Base-by-base conservation (phyloP, 805 yeast species). In the Cyberlindnera xishuangbannaensis region DNA sequence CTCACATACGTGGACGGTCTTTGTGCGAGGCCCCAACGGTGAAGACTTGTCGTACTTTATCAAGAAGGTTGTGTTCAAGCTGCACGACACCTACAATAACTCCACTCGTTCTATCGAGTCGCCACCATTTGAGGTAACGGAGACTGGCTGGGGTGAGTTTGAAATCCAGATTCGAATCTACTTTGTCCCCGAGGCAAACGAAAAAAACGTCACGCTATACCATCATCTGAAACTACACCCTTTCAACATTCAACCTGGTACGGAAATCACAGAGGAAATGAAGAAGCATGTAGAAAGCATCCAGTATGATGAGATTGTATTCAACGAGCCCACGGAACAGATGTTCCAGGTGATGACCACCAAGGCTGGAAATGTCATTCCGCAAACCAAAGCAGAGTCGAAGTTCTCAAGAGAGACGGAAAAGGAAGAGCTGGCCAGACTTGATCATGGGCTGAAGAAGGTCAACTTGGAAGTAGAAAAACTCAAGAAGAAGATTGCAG, bases 91-190 rank as follows among this genome's bases (percentile, higher is more conserved):
- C 1, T 92, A 90, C 50, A 81, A 79, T 15, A 84, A 79, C 47
- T 75, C 96, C 2, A 76, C 86, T n/a, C 65, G 99, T 35, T 71
- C 92, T 2, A 69, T 90, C 12, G 97, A 92, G 42, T 55, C 66
- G 19, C 97, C 97, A 2, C 98, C 98, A 0, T 92, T 82, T 50
- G 95, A 87, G 56, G 86, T 92, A 18, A 83, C 95, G 2, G 99
- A 92, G 53, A 84, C 97, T 0, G 99, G 99, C 0, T 92, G 99
- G 99, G 99, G 99, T 45, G 99, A 92, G 58, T 92, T 92, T 59
- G 99, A 92, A 52, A 82, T 92, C 41, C 75, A 83, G 23, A 78
- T 92, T 35, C 84, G 88, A 53, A 74, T 92, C 13, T 88, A 79
- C 56, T 92, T 92, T 57, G 79, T 78, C 24, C 71, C 79, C n/a